These are phyloP conservation scores for Nemania sp. DNA, from an alignment of 2,329 filamentous ascomycete species.

Conservation along the genomic window DNA sequence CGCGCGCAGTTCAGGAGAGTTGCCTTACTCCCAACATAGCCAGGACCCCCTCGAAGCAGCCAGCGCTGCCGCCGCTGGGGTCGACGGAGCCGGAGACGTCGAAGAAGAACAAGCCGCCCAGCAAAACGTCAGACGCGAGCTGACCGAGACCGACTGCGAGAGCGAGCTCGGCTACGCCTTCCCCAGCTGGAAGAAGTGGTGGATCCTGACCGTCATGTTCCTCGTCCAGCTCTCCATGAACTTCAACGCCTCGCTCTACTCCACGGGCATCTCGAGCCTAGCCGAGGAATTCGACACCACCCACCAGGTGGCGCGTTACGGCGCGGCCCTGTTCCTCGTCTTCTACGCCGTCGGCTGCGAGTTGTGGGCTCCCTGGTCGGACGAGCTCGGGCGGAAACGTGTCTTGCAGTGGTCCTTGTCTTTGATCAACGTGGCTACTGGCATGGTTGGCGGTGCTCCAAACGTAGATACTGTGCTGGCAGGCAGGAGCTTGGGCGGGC, in stretches of 20 bases:
- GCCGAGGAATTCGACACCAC: slow-evolving; percentile 70
- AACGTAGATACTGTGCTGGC: slow-evolving; percentile 74
- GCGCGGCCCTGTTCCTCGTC: slow-evolving; percentile 79
- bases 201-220: slow-evolving; percentile 73
- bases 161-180: slow-evolving; percentile 68
- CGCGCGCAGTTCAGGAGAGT: too few species aligned
- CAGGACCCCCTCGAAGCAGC: slow-evolving; percentile 25
- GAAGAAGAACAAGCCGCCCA: slow-evolving; percentile 31
- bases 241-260: slow-evolving; percentile 77
- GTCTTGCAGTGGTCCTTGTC: slow-evolving; percentile 74
- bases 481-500: slow-evolving; percentile 70
- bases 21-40: slow-evolving; percentile 1
- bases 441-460: slow-evolving; percentile 72
- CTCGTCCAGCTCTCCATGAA: slow-evolving; percentile 78
- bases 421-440: slow-evolving; percentile 77
- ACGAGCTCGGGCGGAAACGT: slow-evolving; percentile 78
- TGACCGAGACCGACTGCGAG: slow-evolving; percentile 59
- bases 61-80: slow-evolving; percentile 25
- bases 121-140: slow-evolving; percentile 35
- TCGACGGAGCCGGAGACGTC: slow-evolving; percentile 25
- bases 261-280: slow-evolving; percentile 69
- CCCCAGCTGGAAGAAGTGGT: slow-evolving; percentile 69
- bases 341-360: slow-evolving; percentile 86
- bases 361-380: slow-evolving; percentile 86
- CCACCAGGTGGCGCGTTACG: slow-evolving; percentile 69